Conservation (phyloP, 768 basidiomycete genomes). For the Agaricus bisporus region DNA sequence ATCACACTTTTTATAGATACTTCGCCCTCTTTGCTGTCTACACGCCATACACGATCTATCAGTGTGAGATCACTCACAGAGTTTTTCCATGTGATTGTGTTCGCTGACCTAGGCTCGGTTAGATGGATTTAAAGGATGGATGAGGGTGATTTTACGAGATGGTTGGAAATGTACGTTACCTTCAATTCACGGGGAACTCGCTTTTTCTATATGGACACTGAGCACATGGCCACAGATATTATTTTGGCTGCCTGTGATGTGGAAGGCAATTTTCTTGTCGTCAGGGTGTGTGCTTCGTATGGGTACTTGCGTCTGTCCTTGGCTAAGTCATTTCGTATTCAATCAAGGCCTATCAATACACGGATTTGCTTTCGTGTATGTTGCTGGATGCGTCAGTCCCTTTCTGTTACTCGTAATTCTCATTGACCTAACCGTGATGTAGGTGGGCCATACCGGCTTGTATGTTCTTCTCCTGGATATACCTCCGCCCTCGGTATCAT, state of each 20-base stretch:
- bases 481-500: constrained; percentile 73
- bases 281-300: constrained; percentile 44
- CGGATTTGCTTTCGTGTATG: constrained; percentile 84
- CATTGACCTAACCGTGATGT: constrained; percentile 3
- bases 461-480: constrained; percentile 77
- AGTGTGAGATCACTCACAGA: constrained; percentile 45
- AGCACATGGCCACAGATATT: constrained; percentile 43
- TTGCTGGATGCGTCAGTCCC: constrained; percentile 74
- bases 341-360: constrained; percentile 72
- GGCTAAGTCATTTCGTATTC: not conserved
- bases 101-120: not conserved
- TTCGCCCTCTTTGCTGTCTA: constrained; percentile 70
- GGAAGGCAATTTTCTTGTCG: constrained; percentile 83
- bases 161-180: constrained; percentile 78
- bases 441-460: constrained; percentile 91
- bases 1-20: constrained; percentile 44
- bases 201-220: constrained; percentile 1
- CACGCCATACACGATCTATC: constrained; percentile 86
- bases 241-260: constrained; percentile 78
- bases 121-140: constrained; percentile 88
- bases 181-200: not conserved
- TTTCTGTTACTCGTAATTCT: constrained; percentile 2
- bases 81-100: constrained; percentile 3
- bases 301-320: not conserved
- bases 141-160: constrained; percentile 60